Evolutionary conservation across 805 yeast genomes (phyloP).

Genomic region (Cyberlindnera maritima): DNA sequence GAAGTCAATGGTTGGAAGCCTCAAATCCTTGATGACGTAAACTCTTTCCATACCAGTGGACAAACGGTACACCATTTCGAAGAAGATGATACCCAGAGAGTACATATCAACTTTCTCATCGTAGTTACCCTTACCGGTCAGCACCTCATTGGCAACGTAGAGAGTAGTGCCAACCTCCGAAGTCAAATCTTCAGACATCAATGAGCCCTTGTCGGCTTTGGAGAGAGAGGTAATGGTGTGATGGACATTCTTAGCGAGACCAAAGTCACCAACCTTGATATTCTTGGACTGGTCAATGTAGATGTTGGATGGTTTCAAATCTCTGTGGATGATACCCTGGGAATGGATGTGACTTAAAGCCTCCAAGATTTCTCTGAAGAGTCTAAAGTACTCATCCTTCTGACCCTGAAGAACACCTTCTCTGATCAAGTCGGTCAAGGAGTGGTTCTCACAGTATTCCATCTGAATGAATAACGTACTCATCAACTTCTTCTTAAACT

Average conservation of each 20-base stretch:
- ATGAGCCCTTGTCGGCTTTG: conserved; percentile 24
- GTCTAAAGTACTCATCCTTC: conserved; percentile 84
- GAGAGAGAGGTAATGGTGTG: conserved; percentile 32
- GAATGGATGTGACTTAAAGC: conserved; percentile 89
- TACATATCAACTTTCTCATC: conserved; percentile 95
- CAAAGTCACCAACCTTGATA: conserved; percentile 95
- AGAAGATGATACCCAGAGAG: conserved; percentile 90
- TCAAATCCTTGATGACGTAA: conserved; percentile 58
- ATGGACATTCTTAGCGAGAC: conserved; percentile 89
- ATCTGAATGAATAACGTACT: conserved; percentile 91
- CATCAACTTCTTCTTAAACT: conserved; percentile 31
- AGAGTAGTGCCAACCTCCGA: conserved; percentile 93
- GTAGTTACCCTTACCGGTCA: conserved; percentile 69
- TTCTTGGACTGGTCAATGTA: conserved; percentile 89
- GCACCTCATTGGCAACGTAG: conserved; percentile 88
- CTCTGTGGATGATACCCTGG: conserved; percentile 93
- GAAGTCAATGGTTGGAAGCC: conserved; percentile 59
- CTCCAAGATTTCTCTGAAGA: conserved; percentile 82
- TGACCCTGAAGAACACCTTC: conserved; percentile 68
- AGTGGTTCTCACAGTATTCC: conserved; percentile 97
- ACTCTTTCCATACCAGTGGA: conserved; percentile 95
- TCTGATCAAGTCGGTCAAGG: conserved; percentile 76
- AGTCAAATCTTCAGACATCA: conserved; percentile 67
- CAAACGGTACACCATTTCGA: conserved; percentile 87
- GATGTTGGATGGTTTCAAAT: conserved; percentile 91